phyloP scores from a whole-genome alignment of 2,329 filamentous ascomycete genomes.

The Stachybotrys chlorohalonatus region DNA sequence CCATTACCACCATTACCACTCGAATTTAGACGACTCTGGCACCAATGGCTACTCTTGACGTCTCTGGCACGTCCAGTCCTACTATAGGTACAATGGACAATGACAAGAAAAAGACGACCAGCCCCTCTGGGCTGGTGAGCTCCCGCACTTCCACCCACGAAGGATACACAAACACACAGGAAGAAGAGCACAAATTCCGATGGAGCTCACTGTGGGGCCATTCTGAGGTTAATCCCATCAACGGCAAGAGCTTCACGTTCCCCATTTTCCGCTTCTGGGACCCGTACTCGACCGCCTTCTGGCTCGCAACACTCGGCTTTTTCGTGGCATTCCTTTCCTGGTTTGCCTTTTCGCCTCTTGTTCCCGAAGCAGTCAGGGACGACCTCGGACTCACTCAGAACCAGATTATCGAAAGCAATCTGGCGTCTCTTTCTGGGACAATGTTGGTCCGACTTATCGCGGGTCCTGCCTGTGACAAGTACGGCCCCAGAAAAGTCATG shows the following conservation, averaged over 20 bases:
- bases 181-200: not conserved
- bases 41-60: not conserved
- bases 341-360: not conserved
- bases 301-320: not conserved
- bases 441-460: not conserved
- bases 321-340: not conserved
- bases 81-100: not conserved
- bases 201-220: not conserved
- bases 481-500: not conserved
- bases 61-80: not conserved
- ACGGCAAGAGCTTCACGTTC: not conserved
- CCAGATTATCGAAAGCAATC: not conserved
- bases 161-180: not conserved
- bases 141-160: not conserved
- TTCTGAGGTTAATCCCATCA: not conserved
- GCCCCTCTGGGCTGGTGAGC: not conserved
- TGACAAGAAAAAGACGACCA: not conserved
- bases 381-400: not conserved
- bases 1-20: not conserved
- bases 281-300: not conserved
- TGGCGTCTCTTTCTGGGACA: not conserved
- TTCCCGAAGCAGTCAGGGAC: not conserved
- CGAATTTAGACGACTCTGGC: not conserved
- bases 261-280: not conserved
- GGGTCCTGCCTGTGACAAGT: not conserved